Evolutionary conservation across 768 basidiomycete species (phyloP).

Genomic region (Sporobolomyces pararoseus): DNA sequence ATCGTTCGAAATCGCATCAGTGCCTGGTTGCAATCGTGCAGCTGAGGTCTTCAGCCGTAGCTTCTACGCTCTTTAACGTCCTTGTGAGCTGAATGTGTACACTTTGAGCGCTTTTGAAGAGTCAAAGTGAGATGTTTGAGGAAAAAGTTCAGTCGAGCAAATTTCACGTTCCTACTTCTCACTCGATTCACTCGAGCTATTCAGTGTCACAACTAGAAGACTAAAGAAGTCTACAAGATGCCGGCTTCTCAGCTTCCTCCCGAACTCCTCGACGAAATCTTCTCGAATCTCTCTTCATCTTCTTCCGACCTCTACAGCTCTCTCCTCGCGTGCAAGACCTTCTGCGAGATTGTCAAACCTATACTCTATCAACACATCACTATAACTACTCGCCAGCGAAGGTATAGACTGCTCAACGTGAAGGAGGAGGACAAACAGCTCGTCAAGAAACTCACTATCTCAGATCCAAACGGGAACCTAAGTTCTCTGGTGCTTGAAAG

Average conservation of each 20-base stretch:
- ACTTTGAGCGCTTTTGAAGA: too few relatives aligned
- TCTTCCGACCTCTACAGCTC: neutral
- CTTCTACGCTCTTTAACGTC: too few relatives aligned
- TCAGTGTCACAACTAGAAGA: too few relatives aligned
- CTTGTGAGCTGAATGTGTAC: too few relatives aligned
- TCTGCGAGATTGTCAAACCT: neutral
- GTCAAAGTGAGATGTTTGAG: too few relatives aligned
- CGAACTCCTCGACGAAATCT: conserved; percentile 7
- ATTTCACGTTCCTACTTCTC: too few relatives aligned
- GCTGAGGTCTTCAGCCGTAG: too few relatives aligned
- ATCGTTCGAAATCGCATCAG: too few relatives aligned
- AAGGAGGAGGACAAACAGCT: neutral
- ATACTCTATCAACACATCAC: neutral
- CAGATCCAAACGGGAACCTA: neutral
- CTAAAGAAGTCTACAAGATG: too few relatives aligned
- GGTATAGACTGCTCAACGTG: neutral
- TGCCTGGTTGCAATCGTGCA: too few relatives aligned
- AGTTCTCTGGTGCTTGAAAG: neutral
- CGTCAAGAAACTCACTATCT: neutral
- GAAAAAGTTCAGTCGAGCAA: too few relatives aligned
- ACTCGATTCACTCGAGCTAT: too few relatives aligned
- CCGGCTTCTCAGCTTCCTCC: neutral
- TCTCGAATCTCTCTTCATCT: neutral
- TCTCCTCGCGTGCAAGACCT: neutral
- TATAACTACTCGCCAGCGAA: neutral